Evolutionary conservation across 805 yeast species (phyloP).

Genomic region (Candida schatavii): DNA sequence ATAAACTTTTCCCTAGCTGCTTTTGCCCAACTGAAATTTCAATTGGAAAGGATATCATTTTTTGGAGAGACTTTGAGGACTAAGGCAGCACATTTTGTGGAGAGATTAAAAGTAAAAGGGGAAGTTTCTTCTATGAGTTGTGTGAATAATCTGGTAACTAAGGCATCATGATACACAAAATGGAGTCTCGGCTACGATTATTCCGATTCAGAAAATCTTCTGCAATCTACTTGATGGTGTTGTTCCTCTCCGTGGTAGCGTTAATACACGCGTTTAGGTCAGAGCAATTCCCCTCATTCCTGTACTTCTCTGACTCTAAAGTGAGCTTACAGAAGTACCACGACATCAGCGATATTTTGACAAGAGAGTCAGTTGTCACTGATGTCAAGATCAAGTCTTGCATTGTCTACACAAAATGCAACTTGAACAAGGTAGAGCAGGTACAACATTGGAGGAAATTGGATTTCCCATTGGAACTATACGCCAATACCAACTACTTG

Average conservation of each 20-base stretch:
- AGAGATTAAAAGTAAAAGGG: too few species aligned
- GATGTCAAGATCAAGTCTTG: conserved; percentile 7
- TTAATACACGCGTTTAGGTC: neutral
- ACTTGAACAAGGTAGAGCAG: conserved; percentile 5
- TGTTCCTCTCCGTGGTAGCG: neutral
- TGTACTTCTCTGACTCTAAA: neutral
- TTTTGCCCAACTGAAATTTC: too few species aligned
- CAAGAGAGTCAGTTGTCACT: conserved; percentile 1
- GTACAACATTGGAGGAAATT: neutral
- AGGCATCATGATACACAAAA: neutral
- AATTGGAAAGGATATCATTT: too few species aligned
- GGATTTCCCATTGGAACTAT: conserved; percentile 1
- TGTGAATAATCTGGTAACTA: too few species aligned
- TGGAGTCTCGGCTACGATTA: neutral
- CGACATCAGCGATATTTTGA: neutral
- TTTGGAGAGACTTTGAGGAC: too few species aligned
- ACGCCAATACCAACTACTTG: neutral
- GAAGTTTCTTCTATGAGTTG: too few species aligned
- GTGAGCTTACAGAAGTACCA: neutral
- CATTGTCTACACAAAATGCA: conserved; percentile 3
- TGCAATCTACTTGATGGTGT: neutral
- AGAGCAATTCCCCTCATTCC: neutral
- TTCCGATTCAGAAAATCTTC: conserved; percentile 2
- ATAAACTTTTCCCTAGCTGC: too few species aligned
- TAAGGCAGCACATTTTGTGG: too few species aligned